A percentile compares a stretch with the other conserved stretches of the same genome.
Evolutionary conservation across 2,329 filamentous ascomycete species (phyloP).

Genomic region (Lachnellula subtilissima): DNA sequence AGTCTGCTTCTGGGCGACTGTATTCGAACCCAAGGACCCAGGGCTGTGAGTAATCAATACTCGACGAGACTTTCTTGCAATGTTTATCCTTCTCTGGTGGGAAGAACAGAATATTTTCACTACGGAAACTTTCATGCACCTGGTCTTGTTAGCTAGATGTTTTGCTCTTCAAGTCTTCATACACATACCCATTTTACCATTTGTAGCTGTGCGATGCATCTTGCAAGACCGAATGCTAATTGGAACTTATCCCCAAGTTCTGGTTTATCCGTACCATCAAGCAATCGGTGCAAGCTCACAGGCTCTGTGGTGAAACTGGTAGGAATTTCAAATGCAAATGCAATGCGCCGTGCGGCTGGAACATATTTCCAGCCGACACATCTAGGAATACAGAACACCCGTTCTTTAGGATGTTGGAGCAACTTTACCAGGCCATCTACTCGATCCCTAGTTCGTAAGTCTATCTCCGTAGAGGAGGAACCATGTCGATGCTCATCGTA

Average conservation of each 20-base stretch:
- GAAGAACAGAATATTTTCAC: conserved; percentile 11
- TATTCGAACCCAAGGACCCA: conserved; percentile 10
- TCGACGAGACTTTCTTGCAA: neutral
- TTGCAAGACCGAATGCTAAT: neutral
- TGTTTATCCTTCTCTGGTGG: neutral
- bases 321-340: neutral
- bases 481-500: neutral
- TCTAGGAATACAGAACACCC: conserved; percentile 3
- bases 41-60: conserved; percentile 1
- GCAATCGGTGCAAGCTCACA: neutral
- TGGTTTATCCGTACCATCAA: neutral
- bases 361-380: conserved; percentile 4
- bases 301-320: neutral
- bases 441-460: neutral
- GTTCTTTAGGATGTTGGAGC: conserved; percentile 3
- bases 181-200: conserved; percentile 1
- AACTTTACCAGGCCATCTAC: conserved; percentile 3
- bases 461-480: neutral
- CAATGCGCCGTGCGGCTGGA: neutral
- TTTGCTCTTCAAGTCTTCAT: too few species aligned
- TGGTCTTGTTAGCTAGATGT: neutral
- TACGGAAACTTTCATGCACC: conserved; percentile 11
- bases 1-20: conserved; percentile 4
- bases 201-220: conserved; percentile 3
- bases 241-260: conserved; percentile 1